Conservation (phyloP, 495 filamentous ascomycete genomes). For the Penicillium longicatenatum region DNA sequence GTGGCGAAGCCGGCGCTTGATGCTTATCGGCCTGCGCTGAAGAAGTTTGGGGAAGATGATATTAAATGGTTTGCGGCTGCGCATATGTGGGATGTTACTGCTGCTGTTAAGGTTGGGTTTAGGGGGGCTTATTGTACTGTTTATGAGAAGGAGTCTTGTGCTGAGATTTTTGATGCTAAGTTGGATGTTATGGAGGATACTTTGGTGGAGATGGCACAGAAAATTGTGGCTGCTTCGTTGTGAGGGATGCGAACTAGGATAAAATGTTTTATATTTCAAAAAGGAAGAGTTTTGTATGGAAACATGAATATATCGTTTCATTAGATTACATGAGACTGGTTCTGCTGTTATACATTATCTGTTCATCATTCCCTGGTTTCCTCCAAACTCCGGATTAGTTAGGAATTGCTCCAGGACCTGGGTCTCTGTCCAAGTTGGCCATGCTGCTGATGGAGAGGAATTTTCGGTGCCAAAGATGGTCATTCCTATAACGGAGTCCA, state of each 20-base stretch:
- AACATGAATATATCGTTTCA: neutral
- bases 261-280: neutral
- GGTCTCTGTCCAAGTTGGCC: slow-evolving; percentile 28
- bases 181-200: slow-evolving; percentile 34
- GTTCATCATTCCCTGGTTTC: neutral
- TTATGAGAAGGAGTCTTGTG: slow-evolving; percentile 37
- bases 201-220: slow-evolving; percentile 31
- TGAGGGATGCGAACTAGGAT: neutral
- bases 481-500: slow-evolving; percentile 20
- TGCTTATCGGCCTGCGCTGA: slow-evolving; percentile 29
- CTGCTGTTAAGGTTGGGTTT: slow-evolving; percentile 34
- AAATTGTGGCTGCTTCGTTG: slow-evolving; percentile 26
- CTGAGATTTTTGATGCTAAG: slow-evolving; percentile 30
- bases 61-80: slow-evolving; percentile 40
- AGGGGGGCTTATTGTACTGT: slow-evolving; percentile 36
- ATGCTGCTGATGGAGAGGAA: slow-evolving; percentile 16
- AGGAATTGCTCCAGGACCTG: slow-evolving; percentile 29
- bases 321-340: neutral
- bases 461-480: slow-evolving; percentile 21
- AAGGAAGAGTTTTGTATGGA: neutral
- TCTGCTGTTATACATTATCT: neutral
- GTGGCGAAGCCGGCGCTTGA: slow-evolving; percentile 36
- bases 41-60: slow-evolving; percentile 15
- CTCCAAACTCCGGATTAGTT: slow-evolving; percentile 8
- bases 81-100: slow-evolving; percentile 46